Conservation (phyloP, 768 basidiomycete genomes). For the Chalciporus chontae region DNA sequence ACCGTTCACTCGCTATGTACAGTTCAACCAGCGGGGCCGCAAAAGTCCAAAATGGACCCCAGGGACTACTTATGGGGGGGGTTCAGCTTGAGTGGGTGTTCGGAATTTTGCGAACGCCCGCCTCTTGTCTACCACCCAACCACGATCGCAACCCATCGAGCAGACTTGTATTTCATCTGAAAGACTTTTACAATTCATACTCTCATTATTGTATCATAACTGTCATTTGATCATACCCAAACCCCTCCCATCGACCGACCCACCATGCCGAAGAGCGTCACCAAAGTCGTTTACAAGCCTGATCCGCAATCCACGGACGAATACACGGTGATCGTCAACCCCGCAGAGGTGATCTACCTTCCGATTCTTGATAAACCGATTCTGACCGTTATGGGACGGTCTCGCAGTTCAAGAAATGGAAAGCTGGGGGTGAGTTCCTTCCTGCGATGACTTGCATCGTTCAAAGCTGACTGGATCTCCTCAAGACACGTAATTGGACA, state of each 20-base stretch:
- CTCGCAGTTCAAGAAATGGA: constrained; percentile 72
- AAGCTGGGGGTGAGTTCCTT: constrained; percentile 60
- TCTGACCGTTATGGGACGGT: constrained; percentile 5
- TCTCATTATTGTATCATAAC: constrained; percentile 12
- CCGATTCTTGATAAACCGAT: background rate
- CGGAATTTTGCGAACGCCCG: no score
- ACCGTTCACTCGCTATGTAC: no score
- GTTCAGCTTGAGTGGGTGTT: no score
- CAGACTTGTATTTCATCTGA: background rate
- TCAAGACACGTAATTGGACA: constrained; percentile 60
- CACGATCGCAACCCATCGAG: constrained; percentile 7
- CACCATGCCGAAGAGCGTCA: constrained; percentile 43
- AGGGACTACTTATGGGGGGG: no score
- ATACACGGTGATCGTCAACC: constrained; percentile 67
- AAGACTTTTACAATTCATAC: background rate
- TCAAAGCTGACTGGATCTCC: constrained; percentile 11
- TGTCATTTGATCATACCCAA: constrained; percentile 11
- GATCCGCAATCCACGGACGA: constrained; percentile 69
- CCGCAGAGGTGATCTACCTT: constrained; percentile 48
- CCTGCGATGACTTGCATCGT: constrained; percentile 1
- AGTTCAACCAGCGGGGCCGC: no score
- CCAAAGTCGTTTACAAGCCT: constrained; percentile 80
- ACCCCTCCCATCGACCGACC: constrained; percentile 2
- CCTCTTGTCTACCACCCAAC: no score
- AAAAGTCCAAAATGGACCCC: no score